phyloP scores from a whole-genome alignment of 2,329 filamentous ascomycete genomes.

The Dactylella cylindrospora region DNA sequence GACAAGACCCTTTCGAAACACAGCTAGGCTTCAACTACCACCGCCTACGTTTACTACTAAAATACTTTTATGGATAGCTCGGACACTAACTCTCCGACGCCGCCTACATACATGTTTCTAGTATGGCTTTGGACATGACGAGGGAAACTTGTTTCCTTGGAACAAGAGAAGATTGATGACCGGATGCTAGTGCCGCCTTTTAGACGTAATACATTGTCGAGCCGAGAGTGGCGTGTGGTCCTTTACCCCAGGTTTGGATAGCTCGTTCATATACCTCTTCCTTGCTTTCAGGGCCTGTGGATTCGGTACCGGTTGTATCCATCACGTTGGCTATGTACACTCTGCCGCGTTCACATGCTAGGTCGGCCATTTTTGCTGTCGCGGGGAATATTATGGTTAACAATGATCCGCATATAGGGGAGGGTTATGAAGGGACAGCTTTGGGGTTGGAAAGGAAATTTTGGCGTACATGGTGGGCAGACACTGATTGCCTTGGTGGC shows the following conservation, averaged over 20 bases:
- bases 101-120: too few relatives aligned
- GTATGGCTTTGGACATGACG: too few relatives aligned
- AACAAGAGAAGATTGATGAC: not conserved
- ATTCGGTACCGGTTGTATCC: constrained; percentile 9
- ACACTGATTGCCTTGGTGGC: constrained; percentile 88
- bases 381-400: not conserved
- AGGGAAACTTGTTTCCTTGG: too few relatives aligned
- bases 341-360: constrained; percentile 22
- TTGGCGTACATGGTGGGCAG: constrained; percentile 63
- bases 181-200: not conserved
- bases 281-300: not conserved
- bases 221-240: constrained; percentile 2
- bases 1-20: too few relatives aligned
- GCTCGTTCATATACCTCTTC: constrained; percentile 11
- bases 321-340: constrained; percentile 17
- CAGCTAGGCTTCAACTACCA: too few relatives aligned
- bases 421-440: too few relatives aligned
- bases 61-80: too few relatives aligned
- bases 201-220: constrained; percentile 21
- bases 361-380: constrained; percentile 30
- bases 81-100: too few relatives aligned
- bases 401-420: not conserved
- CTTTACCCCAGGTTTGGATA: constrained; percentile 7
- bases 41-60: too few relatives aligned
- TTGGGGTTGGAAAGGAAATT: not conserved